Conservation (phyloP, 169 alveolate species). For the Plasmodium gaboni region DNA sequence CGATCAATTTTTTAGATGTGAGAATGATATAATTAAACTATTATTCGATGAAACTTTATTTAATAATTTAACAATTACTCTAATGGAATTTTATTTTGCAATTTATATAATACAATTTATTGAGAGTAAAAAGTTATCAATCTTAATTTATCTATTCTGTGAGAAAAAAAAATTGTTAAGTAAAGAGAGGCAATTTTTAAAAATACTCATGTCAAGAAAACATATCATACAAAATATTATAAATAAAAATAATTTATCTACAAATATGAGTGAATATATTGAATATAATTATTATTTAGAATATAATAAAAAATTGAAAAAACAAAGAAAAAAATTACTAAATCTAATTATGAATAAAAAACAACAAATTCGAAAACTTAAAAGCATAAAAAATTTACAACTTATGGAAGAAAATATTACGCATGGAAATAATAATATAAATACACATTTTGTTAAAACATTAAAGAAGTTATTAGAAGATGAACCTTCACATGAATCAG, state of each 20-base stretch:
- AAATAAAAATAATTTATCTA: neutral
- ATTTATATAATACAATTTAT: conserved; percentile 76
- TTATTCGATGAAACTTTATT: conserved; percentile 66
- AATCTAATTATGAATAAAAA: conserved; percentile 45
- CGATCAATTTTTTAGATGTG: conserved; percentile 70
- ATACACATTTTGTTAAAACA: conserved; percentile 21
- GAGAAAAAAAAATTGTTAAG: conserved; percentile 52
- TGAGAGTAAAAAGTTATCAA: conserved; percentile 64
- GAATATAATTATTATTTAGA: conserved; percentile 50
- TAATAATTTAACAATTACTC: conserved; percentile 60
- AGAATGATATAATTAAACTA: conserved; percentile 38
- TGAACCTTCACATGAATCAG: neutral
- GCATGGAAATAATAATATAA: conserved; percentile 25
- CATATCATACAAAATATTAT: conserved; percentile 15
- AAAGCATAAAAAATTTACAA: conserved; percentile 20
- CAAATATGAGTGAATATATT: conserved; percentile 21
- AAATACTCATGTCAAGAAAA: conserved; percentile 42
- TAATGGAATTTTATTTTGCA: conserved; percentile 66
- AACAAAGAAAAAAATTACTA: conserved; percentile 40
- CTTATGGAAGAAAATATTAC: conserved; percentile 2
- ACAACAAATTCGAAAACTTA: neutral
- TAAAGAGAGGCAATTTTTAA: conserved; percentile 48
- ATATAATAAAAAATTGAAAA: conserved; percentile 34
- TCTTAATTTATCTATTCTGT: conserved; percentile 61
- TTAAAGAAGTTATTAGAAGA: conserved; percentile 35